Evolutionary conservation across 108 stramenopile species (phyloP).

Genomic region (Stephanodiscus triporus): DNA sequence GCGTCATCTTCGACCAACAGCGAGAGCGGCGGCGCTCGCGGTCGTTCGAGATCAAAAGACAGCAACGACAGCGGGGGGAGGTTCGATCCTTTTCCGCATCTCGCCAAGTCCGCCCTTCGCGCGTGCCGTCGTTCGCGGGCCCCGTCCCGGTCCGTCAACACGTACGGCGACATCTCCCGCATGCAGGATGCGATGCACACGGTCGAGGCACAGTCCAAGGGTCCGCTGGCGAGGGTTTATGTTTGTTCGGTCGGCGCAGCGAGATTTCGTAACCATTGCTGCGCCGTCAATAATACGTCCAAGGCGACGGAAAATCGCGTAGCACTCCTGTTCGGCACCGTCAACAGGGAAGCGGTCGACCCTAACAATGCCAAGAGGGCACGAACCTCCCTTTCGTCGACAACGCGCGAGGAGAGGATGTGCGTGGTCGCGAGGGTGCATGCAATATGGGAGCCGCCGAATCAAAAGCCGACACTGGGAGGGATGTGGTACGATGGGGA

Average conservation of each 20-base stretch:
- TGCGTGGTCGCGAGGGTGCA: constrained; percentile 87
- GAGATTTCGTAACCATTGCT: constrained; percentile 73
- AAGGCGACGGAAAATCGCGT: constrained; percentile 52
- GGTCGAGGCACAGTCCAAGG: constrained; percentile 75
- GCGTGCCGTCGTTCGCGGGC: constrained; percentile 51
- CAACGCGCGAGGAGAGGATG: constrained; percentile 60
- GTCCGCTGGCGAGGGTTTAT: constrained; percentile 70
- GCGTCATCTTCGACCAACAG: constrained; percentile 6
- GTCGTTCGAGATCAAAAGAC: constrained; percentile 8
- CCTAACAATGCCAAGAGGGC: constrained; percentile 47
- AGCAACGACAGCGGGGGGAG: constrained; percentile 19
- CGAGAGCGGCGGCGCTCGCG: neutral
- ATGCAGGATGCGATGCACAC: constrained; percentile 69
- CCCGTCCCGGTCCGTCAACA: constrained; percentile 47
- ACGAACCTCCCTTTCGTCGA: constrained; percentile 73
- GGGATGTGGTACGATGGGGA: constrained; percentile 39
- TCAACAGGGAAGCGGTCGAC: constrained; percentile 71
- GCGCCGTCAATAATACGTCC: constrained; percentile 29
- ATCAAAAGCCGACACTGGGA: constrained; percentile 43
- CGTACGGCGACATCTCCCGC: constrained; percentile 67
- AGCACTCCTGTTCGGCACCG: constrained; percentile 78
- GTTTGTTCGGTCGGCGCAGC: constrained; percentile 77
- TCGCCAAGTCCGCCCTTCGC: constrained; percentile 79
- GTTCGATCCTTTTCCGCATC: constrained; percentile 83
- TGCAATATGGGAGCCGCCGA: constrained; percentile 76